A percentile compares a stretch with the other conserved stretches of the same genome.
Evolutionary conservation across 768 basidiomycete species (phyloP).

Genomic region (Coprinopsis sp.): DNA sequence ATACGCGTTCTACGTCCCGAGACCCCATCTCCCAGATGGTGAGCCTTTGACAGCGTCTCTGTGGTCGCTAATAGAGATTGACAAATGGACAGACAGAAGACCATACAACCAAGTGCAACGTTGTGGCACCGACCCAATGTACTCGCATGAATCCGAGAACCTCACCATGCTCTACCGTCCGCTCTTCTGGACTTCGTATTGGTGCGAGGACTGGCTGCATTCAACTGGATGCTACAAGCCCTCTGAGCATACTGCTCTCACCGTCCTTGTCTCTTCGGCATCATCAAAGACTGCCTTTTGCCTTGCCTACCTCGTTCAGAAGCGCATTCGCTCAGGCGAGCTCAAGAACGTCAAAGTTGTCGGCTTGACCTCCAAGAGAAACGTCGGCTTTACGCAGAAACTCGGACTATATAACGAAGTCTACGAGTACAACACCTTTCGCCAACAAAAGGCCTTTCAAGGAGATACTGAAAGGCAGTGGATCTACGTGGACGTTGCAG

Average conservation of each 20-base stretch:
- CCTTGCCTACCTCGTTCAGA: slow-evolving; percentile 54
- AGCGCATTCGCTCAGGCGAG: slow-evolving; percentile 34
- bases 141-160: slow-evolving; percentile 49
- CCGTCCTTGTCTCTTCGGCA: slow-evolving; percentile 60
- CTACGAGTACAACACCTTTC: slow-evolving; percentile 47
- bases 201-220: slow-evolving; percentile 69
- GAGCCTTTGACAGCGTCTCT: slow-evolving; percentile 7
- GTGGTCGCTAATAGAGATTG: slow-evolving; percentile 9
- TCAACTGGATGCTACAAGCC: slow-evolving; percentile 42
- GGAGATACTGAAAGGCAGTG: slow-evolving; percentile 30
- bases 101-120: slow-evolving; percentile 67
- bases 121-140: slow-evolving; percentile 52
- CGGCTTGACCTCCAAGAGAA: slow-evolving; percentile 57
- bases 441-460: slow-evolving; percentile 25
- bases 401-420: slow-evolving; percentile 57
- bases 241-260: slow-evolving; percentile 27
- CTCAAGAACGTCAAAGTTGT: slow-evolving; percentile 35
- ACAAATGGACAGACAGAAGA: slow-evolving; percentile 42
- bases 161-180: slow-evolving; percentile 69
- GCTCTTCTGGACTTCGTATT: slow-evolving; percentile 71
- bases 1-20: slow-evolving; percentile 51
- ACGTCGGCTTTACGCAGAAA: slow-evolving; percentile 48
- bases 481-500: slow-evolving; percentile 64
- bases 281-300: slow-evolving; percentile 73
- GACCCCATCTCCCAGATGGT: slow-evolving; percentile 62